Conservation (phyloP, 1,284 basidiomycete species). For the Rhodotorula mucilaginosa region DNA sequence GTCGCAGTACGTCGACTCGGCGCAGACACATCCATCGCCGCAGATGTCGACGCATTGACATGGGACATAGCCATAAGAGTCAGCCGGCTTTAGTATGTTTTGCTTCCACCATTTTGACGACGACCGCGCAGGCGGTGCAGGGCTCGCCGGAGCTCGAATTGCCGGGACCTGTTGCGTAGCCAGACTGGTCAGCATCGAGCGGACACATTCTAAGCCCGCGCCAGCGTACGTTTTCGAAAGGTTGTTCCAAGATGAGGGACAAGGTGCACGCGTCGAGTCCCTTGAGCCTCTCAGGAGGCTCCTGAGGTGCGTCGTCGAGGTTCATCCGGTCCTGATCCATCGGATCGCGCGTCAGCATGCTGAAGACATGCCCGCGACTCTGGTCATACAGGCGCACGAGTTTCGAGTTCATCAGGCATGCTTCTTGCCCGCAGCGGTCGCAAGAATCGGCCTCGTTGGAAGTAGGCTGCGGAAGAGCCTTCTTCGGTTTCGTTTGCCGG, state of each 20-base stretch:
- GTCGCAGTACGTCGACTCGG: conserved; percentile 7
- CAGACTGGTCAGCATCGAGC: background rate
- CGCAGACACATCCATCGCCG: background rate
- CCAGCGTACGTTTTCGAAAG: background rate
- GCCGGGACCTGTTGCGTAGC: background rate
- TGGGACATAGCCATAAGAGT: conserved; percentile 5
- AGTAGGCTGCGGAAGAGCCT: background rate
- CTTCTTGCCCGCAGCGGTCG: background rate
- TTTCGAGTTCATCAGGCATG: background rate
- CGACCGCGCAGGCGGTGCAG: background rate
- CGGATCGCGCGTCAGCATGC: background rate
- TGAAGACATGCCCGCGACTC: background rate
- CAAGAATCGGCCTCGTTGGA: background rate
- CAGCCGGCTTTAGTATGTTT: background rate
- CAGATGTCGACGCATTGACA: conserved; percentile 1
- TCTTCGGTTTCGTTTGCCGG: conserved; percentile 1
- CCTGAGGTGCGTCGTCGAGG: background rate
- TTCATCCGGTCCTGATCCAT: background rate
- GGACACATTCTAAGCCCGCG: too few relatives aligned
- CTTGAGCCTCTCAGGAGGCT: background rate
- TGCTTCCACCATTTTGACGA: background rate
- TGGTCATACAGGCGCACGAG: background rate
- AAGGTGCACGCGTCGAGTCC: conserved; percentile 2
- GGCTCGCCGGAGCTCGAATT: background rate
- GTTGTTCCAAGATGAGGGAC: background rate